Base-by-base conservation (phyloP, 495 filamentous ascomycete species). In the Penicillium paradoxum region DNA sequence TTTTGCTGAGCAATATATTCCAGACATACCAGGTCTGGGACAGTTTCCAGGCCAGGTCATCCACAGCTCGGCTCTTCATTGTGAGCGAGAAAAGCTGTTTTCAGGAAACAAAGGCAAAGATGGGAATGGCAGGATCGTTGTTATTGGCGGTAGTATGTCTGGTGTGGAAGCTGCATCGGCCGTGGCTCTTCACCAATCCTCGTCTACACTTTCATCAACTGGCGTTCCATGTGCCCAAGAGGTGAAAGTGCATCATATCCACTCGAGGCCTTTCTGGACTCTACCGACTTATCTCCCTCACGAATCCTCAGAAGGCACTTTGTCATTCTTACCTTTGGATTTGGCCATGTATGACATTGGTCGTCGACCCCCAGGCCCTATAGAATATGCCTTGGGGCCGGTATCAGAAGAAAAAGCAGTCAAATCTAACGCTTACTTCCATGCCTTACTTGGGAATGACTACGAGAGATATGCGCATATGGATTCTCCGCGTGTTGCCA, bases 81-180 rank as follows among this genome's bases (percentile, higher is more conserved):
- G 50, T 34, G 49, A 63, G 8, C 59, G 62, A 0, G 59, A 64
- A 33, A 51, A 73, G 1, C 25, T 63, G 6, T 37, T 37, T 7
- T 27, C 24, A 18, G n/a, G 22, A 10, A 15, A 15, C n/a, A 36
- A 2, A 15, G 34, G 17, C 6, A 25, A 54, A 1, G 54, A 58
- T 25, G 41, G 19, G 8, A 37, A 39, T 2, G 30, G 51, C 9
- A 51, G 32, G 0, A 67, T 95, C 43, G 76, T 91, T 3, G 78
- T 96, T 13, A 77, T 92, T 8, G 90, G 90, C 4, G 90, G 90
- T 2, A 87, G 88, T 50, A 90, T 95, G 79, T 92, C 87, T 15
- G 89, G 88, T 0, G 79, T 83, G 8, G 90, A 95, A 71, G 81
- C 84, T 36, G 88, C 87, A 6, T 82, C 84, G 18, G 79, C 83